phyloP scores from a whole-genome alignment of 31 red algal species.

The Asparagopsis taxiformis region DNA sequence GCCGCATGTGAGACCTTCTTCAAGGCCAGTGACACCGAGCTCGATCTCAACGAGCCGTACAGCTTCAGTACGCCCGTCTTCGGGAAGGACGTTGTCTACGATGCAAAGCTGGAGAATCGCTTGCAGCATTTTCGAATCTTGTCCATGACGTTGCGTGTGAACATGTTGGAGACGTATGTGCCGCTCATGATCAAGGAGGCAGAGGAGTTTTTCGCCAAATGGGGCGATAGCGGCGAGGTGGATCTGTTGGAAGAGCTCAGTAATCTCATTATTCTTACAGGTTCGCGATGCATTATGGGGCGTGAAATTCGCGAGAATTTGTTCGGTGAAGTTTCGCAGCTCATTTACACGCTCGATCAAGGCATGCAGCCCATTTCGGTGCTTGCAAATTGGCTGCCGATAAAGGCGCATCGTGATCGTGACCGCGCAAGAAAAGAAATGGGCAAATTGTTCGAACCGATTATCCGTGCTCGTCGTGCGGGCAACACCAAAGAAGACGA shows the following conservation, averaged over 20 bases:
- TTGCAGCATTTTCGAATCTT: conserved; percentile 96
- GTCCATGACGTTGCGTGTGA: conserved; percentile 85
- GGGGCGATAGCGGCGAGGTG: conserved; percentile 80
- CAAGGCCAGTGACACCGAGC: conserved; percentile 91
- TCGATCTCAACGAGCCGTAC: conserved; percentile 97
- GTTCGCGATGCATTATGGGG: conserved; percentile 98
- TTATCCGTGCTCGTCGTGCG: conserved; percentile 85
- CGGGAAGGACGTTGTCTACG: conserved; percentile 97
- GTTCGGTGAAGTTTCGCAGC: conserved; percentile 96
- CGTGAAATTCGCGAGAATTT: conserved; percentile 97
- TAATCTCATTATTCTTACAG: conserved; percentile 98
- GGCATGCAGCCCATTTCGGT: conserved; percentile 99
- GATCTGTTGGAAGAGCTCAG: conserved; percentile 87
- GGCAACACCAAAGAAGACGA: conserved; percentile 68
- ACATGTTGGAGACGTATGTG: conserved; percentile 91
- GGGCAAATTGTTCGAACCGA: conserved; percentile 71
- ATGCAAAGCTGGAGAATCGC: conserved; percentile 88
- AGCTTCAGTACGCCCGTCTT: conserved; percentile 97
- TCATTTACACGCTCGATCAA: conserved; percentile 97
- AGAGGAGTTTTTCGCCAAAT: conserved; percentile 80
- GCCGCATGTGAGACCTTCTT: conserved; percentile 93
- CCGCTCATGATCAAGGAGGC: conserved; percentile 97
- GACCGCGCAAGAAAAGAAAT: conserved; percentile 88
- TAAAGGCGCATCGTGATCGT: conserved; percentile 80
- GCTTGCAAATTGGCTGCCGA: conserved; percentile 93